Evolutionary conservation across 176 grass and related monocot species (phyloP).

Genomic region (Oryza glaberrima): DNA sequence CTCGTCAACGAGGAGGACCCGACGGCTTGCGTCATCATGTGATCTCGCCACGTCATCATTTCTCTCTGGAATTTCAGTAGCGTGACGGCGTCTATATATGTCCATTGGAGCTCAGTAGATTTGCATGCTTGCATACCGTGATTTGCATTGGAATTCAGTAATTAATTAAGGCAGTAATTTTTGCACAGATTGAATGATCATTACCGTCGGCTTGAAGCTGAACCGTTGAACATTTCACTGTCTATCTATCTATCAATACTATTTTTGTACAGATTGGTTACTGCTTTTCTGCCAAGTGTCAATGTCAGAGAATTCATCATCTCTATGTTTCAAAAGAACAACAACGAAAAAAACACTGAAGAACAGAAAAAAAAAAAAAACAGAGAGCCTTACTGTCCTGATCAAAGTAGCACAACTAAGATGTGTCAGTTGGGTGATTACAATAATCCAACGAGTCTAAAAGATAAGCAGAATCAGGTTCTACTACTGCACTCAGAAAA

Average conservation of each 20-base stretch:
- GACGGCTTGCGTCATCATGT: conserved; percentile 58
- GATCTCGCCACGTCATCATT: neutral
- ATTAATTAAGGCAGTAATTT: neutral
- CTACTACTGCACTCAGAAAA: neutral
- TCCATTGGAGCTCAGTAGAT: too few species aligned
- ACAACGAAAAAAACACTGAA: too few species aligned
- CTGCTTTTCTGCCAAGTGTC: neutral
- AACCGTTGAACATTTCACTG: neutral
- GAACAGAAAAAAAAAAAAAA: neutral
- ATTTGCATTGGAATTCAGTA: neutral
- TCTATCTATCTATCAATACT: neutral
- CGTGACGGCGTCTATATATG: too few species aligned
- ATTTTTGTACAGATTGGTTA: neutral
- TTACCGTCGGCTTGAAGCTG: neutral
- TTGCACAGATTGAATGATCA: neutral
- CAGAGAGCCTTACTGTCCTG: neutral
- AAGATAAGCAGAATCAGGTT: conserved; percentile 14
- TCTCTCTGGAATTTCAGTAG: neutral
- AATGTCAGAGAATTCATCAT: neutral
- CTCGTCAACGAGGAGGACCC: conserved; percentile 61
- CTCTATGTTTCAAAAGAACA: neutral
- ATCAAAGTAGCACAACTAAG: neutral
- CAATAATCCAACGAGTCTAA: neutral
- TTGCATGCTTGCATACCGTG: neutral
- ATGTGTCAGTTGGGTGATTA: neutral